Evolutionary conservation across 106 monocot species (phyloP).

Genomic region (Triglochin maritima): DNA sequence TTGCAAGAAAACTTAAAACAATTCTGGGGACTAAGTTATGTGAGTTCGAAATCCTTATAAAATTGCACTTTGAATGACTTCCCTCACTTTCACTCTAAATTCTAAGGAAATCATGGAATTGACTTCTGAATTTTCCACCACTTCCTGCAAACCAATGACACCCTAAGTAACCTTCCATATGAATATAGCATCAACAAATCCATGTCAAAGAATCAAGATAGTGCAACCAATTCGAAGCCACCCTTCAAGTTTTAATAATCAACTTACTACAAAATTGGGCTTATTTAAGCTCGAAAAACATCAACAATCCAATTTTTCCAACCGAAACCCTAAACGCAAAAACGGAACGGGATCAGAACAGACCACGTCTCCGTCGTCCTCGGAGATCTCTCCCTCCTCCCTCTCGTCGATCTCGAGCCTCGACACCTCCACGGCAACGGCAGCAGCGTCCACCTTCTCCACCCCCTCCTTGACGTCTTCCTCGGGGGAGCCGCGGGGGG

Average conservation of each 20-base stretch:
- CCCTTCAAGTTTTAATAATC: not conserved
- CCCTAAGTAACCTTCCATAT: not conserved
- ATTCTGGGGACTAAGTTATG: not conserved
- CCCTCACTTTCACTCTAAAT: too few species aligned
- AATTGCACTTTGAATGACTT: too few species aligned
- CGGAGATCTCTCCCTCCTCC: conserved; percentile 79
- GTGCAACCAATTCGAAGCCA: too few species aligned
- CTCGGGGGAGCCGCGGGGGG: too few species aligned
- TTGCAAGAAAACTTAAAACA: not conserved
- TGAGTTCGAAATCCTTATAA: not conserved
- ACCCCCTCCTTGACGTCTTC: too few species aligned
- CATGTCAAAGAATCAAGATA: too few species aligned
- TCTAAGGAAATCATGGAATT: too few species aligned
- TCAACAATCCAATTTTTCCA: not conserved
- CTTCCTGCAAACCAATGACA: not conserved
- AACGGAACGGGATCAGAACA: conserved; percentile 23
- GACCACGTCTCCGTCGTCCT: conserved; percentile 25
- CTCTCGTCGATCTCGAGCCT: conserved; percentile 32
- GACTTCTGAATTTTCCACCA: too few species aligned
- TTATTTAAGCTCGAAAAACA: conserved; percentile 1
- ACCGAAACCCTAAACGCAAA: not conserved
- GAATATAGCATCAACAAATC: not conserved
- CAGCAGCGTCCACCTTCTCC: too few species aligned
- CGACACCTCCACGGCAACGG: not conserved
- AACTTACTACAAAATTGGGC: not conserved